Evolutionary conservation across 2,329 filamentous ascomycete species (phyloP).

Genomic region (Curvularia sp.): DNA sequence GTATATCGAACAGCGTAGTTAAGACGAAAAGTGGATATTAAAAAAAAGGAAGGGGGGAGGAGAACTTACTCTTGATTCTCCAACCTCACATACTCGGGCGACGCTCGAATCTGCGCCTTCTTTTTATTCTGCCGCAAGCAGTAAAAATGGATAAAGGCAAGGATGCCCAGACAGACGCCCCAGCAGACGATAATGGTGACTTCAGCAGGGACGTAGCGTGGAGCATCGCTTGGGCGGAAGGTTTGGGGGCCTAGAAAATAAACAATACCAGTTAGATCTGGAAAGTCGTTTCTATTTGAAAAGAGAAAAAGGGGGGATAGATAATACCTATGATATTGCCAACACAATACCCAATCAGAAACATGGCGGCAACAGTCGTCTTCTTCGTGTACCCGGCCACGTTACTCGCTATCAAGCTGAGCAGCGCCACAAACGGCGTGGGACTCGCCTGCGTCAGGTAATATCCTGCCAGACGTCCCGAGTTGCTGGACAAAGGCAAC

Average conservation of each 20-base stretch:
- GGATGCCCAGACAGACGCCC: constrained; percentile 60
- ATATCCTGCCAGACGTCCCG: constrained; percentile 68
- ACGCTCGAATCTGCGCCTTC: constrained; percentile 62
- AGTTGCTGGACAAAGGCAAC: constrained; percentile 64
- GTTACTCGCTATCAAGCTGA: constrained; percentile 70
- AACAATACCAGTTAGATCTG: neutral
- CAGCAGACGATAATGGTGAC: constrained; percentile 69
- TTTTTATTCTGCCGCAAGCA: constrained; percentile 65
- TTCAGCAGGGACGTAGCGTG: constrained; percentile 68
- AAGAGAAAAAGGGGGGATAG: constrained; percentile 23
- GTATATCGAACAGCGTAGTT: constrained; percentile 1
- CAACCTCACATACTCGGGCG: constrained; percentile 65
- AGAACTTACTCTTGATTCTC: constrained; percentile 69
- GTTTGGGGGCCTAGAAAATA: constrained; percentile 52
- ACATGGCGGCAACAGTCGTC: constrained; percentile 64
- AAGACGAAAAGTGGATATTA: neutral
- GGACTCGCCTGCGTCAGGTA: constrained; percentile 69
- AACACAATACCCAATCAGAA: constrained; percentile 51
- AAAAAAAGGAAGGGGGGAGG: neutral
- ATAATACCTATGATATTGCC: constrained; percentile 49
- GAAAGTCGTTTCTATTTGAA: neutral
- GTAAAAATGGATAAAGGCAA: constrained; percentile 70
- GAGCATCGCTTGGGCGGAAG: constrained; percentile 41
- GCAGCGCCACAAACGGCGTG: constrained; percentile 68
- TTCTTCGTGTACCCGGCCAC: constrained; percentile 67